A percentile compares a stretch with the other conserved stretches of the same genome.
Conservation (phyloP, 805 yeast species). For the Ogataea glucozyma region DNA sequence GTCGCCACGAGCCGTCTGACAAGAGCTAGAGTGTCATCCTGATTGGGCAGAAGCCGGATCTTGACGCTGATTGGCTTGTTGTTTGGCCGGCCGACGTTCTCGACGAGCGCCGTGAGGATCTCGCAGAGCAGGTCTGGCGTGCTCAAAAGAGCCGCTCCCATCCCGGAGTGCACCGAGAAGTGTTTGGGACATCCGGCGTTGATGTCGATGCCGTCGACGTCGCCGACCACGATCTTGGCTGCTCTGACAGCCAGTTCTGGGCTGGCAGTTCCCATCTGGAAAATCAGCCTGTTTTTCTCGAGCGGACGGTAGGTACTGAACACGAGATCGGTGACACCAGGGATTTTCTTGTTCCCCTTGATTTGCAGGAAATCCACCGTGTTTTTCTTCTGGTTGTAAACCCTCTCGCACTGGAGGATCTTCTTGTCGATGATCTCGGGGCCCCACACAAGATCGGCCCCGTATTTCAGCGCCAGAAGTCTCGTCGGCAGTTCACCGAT, state of each 20-base stretch:
- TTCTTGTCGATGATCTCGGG: slow-evolving; percentile 94
- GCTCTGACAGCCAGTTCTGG: slow-evolving; percentile 88
- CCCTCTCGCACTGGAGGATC: slow-evolving; percentile 66
- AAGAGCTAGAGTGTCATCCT: slow-evolving; percentile 58
- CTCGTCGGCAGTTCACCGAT: slow-evolving; percentile 94
- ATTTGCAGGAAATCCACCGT: slow-evolving; percentile 60
- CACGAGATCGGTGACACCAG: slow-evolving; percentile 50
- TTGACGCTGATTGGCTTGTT: slow-evolving; percentile 86
- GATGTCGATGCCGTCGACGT: slow-evolving; percentile 90
- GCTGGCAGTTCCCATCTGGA: slow-evolving; percentile 88
- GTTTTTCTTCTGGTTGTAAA: slow-evolving; percentile 52
- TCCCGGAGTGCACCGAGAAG: slow-evolving; percentile 90
- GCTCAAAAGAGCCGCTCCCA: slow-evolving; percentile 91
- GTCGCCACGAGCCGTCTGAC: slow-evolving; percentile 63
- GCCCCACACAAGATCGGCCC: slow-evolving; percentile 95
- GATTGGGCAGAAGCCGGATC: slow-evolving; percentile 72
- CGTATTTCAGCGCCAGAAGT: slow-evolving; percentile 72
- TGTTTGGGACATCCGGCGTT: slow-evolving; percentile 98
- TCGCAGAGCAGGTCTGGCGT: slow-evolving; percentile 79
- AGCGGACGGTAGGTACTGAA: slow-evolving; percentile 69
- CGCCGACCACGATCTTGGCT: slow-evolving; percentile 74
- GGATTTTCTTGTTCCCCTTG: slow-evolving; percentile 42
- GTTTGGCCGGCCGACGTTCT: slow-evolving; percentile 75
- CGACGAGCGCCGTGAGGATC: slow-evolving; percentile 69
- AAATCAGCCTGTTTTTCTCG: slow-evolving; percentile 71